A percentile compares a stretch with the other conserved stretches of the same genome.
These are phyloP conservation scores for Bromus sterilis DNA, from an alignment of 176 grass and related monocot genomes.

Conservation along the genomic window DNA sequence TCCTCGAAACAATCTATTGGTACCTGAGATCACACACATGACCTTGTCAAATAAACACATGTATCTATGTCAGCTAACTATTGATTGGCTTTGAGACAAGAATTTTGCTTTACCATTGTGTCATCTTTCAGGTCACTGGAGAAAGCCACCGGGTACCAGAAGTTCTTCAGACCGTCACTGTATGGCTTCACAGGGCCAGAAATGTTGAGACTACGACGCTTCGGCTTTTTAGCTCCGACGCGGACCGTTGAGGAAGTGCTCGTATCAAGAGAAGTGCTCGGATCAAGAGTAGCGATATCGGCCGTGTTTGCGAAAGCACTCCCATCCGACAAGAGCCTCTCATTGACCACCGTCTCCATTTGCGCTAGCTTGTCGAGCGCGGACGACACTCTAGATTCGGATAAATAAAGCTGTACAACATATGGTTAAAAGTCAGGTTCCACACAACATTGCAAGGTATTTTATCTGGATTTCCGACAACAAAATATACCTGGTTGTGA, in stretches of 20 bases:
- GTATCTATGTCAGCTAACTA: background rate
- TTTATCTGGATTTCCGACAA: background rate
- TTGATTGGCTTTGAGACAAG: background rate
- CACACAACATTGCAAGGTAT: background rate
- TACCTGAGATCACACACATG: slow-evolving; percentile 37
- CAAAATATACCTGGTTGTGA: slow-evolving; percentile 61
- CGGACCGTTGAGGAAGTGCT: slow-evolving; percentile 42
- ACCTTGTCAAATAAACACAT: background rate
- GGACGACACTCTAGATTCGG: slow-evolving; percentile 62
- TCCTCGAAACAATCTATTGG: slow-evolving; percentile 97
- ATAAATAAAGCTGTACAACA: slow-evolving; percentile 56
- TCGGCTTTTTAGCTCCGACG: slow-evolving; percentile 30
- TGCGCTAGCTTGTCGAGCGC: slow-evolving; percentile 71
- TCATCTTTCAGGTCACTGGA: slow-evolving; percentile 88
- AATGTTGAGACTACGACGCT: slow-evolving; percentile 43
- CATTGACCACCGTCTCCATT: slow-evolving; percentile 80
- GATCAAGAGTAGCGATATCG: slow-evolving; percentile 32
- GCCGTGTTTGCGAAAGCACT: slow-evolving; percentile 29
- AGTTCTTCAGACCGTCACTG: slow-evolving; percentile 74
- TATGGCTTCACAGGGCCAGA: slow-evolving; percentile 82
- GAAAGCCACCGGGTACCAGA: slow-evolving; percentile 97
- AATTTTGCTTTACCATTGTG: slow-evolving; percentile 61
- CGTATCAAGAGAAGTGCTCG: slow-evolving; percentile 61
- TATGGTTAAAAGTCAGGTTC: background rate
- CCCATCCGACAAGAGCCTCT: slow-evolving; percentile 43